Conservation (phyloP, 768 basidiomycete species). For the Cystoderma amianthinum region DNA sequence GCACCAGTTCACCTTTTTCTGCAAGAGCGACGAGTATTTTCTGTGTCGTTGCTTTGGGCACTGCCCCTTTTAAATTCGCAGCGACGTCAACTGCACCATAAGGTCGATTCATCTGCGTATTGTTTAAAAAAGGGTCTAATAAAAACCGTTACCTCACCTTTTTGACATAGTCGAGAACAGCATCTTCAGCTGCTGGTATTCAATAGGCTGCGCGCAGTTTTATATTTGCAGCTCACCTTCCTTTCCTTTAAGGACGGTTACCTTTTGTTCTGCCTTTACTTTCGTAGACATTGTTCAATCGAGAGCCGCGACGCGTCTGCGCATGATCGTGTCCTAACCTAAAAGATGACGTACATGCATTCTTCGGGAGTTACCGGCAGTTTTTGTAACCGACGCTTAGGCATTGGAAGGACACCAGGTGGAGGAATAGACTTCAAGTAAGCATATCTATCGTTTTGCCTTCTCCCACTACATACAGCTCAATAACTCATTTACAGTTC, state of each 20-base stretch:
- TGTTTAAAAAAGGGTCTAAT: neutral
- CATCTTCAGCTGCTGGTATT: constrained; percentile 54
- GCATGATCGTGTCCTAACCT: constrained; percentile 2
- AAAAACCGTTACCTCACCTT: constrained; percentile 29
- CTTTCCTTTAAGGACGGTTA: constrained; percentile 61
- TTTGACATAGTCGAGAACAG: constrained; percentile 74
- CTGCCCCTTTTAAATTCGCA: constrained; percentile 85
- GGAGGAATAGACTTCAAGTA: neutral
- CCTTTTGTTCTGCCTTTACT: constrained; percentile 46
- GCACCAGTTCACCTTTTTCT: constrained; percentile 77
- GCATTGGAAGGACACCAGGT: neutral
- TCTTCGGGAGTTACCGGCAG: constrained; percentile 6
- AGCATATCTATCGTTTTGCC: neutral
- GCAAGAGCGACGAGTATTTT: constrained; percentile 78
- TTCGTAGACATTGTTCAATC: constrained; percentile 37
- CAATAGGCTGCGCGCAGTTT: neutral
- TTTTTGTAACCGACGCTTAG: neutral
- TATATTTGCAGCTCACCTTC: constrained; percentile 39
- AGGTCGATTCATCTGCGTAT: constrained; percentile 85
- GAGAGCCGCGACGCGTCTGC: constrained; percentile 4
- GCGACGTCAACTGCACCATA: constrained; percentile 90
- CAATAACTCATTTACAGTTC: constrained; percentile 1
- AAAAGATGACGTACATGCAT: constrained; percentile 4
- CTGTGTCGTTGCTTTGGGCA: constrained; percentile 77
- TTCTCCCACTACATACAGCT: neutral